Conservation (phyloP, 2,329 filamentous ascomycete species). For the Penicillium sp. region DNA sequence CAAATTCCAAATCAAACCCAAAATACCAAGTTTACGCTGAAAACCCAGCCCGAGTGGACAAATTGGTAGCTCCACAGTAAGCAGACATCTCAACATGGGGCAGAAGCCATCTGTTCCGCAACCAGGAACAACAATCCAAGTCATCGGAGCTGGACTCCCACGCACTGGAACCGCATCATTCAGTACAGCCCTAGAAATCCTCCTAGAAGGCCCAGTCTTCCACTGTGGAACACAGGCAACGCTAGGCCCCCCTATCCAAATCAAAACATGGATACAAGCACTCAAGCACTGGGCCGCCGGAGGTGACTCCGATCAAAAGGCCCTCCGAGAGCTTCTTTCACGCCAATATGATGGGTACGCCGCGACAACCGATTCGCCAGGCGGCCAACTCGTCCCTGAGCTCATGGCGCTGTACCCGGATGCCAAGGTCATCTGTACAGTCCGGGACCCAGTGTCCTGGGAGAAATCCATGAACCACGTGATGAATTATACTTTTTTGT, state of each 20-base stretch:
- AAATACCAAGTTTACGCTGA: neutral
- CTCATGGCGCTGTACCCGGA: constrained; percentile 52
- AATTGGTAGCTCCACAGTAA: neutral
- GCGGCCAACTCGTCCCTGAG: constrained; percentile 46
- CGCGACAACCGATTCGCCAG: constrained; percentile 50
- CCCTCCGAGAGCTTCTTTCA: constrained; percentile 13
- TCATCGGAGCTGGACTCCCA: constrained; percentile 34
- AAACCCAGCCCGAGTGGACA: neutral
- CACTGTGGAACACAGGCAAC: constrained; percentile 50
- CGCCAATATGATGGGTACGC: constrained; percentile 43
- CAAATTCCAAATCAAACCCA: neutral
- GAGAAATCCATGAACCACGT: constrained; percentile 24
- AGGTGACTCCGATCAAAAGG: neutral
- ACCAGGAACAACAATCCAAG: constrained; percentile 20
- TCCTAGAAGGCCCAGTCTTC: constrained; percentile 52
- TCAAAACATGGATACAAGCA: constrained; percentile 25
- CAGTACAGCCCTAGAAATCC: constrained; percentile 48
- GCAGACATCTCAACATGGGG: constrained; percentile 16
- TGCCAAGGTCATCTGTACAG: constrained; percentile 49
- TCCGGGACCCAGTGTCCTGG: constrained; percentile 24
- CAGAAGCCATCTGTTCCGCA: constrained; percentile 19
- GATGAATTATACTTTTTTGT: constrained; percentile 12
- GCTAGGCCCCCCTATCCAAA: constrained; percentile 20
- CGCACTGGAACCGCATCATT: constrained; percentile 56
- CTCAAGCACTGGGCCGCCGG: constrained; percentile 15